Percentiles rank a stretch among this genome's conserved stretches.
phyloP scores from a whole-genome alignment of 164 flowering plant genomes.

The Vitis rotundifolia region DNA sequence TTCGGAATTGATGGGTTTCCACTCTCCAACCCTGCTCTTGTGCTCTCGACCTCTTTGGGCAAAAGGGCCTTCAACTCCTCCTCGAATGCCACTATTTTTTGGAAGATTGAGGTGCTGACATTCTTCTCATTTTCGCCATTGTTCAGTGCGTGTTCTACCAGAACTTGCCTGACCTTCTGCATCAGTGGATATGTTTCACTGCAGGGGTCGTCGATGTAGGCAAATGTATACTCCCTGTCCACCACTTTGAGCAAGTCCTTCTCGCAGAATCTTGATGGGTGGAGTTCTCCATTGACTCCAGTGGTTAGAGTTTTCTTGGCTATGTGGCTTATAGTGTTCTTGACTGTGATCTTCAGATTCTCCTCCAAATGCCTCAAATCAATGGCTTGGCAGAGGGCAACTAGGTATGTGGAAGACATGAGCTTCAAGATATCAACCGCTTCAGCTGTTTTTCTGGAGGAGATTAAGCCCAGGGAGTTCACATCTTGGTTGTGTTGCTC shows the following conservation, averaged over 20 bases:
- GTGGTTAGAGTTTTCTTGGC: constrained; percentile 34
- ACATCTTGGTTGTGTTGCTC: constrained; percentile 57
- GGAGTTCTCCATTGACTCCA: constrained; percentile 36
- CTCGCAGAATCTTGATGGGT: constrained; percentile 48
- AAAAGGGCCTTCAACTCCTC: constrained; percentile 33
- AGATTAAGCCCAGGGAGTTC: constrained; percentile 44
- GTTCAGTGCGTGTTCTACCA: constrained; percentile 36
- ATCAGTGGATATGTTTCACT: constrained; percentile 42
- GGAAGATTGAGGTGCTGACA: constrained; percentile 32
- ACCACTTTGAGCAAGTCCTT: constrained; percentile 41
- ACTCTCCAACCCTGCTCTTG: constrained; percentile 23
- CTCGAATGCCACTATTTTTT: constrained; percentile 38
- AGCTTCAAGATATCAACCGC: constrained; percentile 44
- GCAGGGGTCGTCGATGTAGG: constrained; percentile 47
- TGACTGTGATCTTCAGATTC: constrained; percentile 33
- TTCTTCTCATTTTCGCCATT: constrained; percentile 41
- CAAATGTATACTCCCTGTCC: constrained; percentile 38
- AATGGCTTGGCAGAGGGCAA: constrained; percentile 45
- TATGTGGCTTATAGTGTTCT: constrained; percentile 36
- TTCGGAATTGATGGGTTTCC: constrained; percentile 30
- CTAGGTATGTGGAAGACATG: constrained; percentile 41
- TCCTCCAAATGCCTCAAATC: constrained; percentile 53
- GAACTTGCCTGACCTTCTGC: constrained; percentile 44
- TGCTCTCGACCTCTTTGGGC: constrained; percentile 37
- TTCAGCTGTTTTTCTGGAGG: constrained; percentile 41